phyloP scores from a whole-genome alignment of 2,329 filamentous ascomycete genomes.

The Cladosporium sp. region DNA sequence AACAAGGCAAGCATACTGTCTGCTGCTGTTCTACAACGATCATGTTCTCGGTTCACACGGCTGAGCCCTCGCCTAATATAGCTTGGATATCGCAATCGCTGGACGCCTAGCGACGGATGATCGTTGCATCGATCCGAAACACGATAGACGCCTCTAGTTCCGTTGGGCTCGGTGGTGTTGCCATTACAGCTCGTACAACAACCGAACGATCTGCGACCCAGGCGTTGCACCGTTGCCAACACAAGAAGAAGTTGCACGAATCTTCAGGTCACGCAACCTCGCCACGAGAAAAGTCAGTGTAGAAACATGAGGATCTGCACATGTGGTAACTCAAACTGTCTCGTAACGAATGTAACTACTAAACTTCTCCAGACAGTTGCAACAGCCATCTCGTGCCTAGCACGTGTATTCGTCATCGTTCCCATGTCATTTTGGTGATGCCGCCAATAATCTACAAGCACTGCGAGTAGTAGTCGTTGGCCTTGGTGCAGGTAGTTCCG shows the following conservation, averaged over 20 bases:
- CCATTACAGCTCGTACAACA: not conserved
- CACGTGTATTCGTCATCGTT: not conserved
- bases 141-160: not conserved
- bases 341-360: not conserved
- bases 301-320: not conserved
- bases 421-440: not conserved
- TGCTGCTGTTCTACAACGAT: not conserved
- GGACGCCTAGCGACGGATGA: not conserved
- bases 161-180: not conserved
- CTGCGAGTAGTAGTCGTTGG: slow-evolving; percentile 37
- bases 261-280: not conserved
- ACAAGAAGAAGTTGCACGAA: not conserved
- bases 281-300: not conserved
- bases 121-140: not conserved
- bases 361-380: not conserved
- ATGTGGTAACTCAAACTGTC: not conserved
- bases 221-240: not conserved
- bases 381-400: not conserved
- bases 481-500: slow-evolving; percentile 31
- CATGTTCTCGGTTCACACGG: not conserved
- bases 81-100: not conserved
- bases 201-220: not conserved
- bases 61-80: not conserved
- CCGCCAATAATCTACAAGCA: slow-evolving; percentile 24
- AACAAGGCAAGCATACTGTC: not conserved